These are phyloP conservation scores for Circinella umbellata DNA, from an alignment of 371 early-diverging fungal species.

Conservation along the genomic window DNA sequence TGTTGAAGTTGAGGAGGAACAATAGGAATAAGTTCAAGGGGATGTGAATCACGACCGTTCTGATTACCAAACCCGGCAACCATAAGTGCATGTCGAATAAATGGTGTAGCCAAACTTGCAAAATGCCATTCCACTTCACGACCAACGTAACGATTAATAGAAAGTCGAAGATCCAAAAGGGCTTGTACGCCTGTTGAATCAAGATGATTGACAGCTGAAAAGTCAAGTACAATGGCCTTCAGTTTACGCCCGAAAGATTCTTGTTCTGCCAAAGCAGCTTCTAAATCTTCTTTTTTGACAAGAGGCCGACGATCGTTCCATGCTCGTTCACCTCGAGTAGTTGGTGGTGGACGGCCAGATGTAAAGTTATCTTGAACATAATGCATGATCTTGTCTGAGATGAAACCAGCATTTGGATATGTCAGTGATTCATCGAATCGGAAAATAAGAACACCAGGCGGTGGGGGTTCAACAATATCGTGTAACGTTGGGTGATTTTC, in stretches of 20 bases:
- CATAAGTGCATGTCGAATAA: slow-evolving; percentile 34
- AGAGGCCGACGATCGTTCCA: slow-evolving; percentile 56
- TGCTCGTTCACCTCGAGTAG: slow-evolving; percentile 42
- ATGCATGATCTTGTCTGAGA: slow-evolving; percentile 47
- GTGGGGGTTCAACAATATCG: slow-evolving; percentile 40
- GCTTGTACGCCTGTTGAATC: slow-evolving; percentile 66
- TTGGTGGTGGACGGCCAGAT: slow-evolving; percentile 24
- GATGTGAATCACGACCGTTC: slow-evolving; percentile 16
- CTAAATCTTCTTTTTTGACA: slow-evolving; percentile 18
- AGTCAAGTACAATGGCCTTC: slow-evolving; percentile 66
- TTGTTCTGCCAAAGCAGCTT: slow-evolving; percentile 11
- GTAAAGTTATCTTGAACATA: slow-evolving; percentile 33
- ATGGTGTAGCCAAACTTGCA: slow-evolving; percentile 30
- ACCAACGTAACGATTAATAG: slow-evolving; percentile 51
- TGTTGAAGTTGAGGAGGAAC: slow-evolving; percentile 13
- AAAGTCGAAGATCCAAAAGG: slow-evolving; percentile 49
- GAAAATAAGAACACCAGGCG: slow-evolving; percentile 65
- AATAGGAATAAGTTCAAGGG: slow-evolving; percentile 19
- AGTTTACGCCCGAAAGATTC: slow-evolving; percentile 14
- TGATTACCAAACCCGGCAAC: slow-evolving; percentile 38
- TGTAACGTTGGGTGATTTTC: slow-evolving; percentile 40
- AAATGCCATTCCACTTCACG: slow-evolving; percentile 48
- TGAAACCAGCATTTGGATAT: slow-evolving; percentile 68
- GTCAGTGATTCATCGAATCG: slow-evolving; percentile 65
- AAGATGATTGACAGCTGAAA: slow-evolving; percentile 63